Evolutionary conservation across 805 yeast genomes (phyloP).

Genomic region (Zygosaccharomyces siamensis): DNA sequence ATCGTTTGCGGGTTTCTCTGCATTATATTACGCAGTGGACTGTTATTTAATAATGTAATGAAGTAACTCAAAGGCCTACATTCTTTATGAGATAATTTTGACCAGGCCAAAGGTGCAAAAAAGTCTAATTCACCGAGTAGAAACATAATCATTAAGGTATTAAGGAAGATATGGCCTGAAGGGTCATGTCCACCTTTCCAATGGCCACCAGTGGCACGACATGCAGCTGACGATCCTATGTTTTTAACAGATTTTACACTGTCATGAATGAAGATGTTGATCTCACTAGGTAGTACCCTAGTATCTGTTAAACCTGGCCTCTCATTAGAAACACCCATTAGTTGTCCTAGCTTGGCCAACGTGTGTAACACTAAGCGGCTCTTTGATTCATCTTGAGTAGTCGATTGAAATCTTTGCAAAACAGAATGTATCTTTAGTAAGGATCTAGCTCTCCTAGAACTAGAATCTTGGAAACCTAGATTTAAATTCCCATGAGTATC

Average conservation of each 20-base stretch:
- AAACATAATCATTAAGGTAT: constrained; percentile 42
- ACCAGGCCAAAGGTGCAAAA: constrained; percentile 12
- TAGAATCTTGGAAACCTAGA: constrained; percentile 18
- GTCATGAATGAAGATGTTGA: constrained; percentile 17
- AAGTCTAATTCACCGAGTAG: constrained; percentile 54
- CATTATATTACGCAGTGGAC: constrained; percentile 13
- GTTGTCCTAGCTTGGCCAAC: constrained; percentile 9
- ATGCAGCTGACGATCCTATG: constrained; percentile 36
- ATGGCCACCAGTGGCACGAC: constrained; percentile 57
- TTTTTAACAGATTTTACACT: constrained; percentile 18
- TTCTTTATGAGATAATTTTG: constrained; percentile 2
- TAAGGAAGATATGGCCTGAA: constrained; percentile 83
- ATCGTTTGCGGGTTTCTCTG: constrained; percentile 7
- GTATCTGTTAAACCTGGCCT: neutral
- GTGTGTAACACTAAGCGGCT: constrained; percentile 4
- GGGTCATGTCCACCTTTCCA: constrained; percentile 95
- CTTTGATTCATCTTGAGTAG: constrained; percentile 1
- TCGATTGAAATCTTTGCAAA: constrained; percentile 1
- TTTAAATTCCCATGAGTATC: constrained; percentile 15
- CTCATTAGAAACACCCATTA: constrained; percentile 5
- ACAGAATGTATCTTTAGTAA: constrained; percentile 14
- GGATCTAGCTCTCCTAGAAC: constrained; percentile 15
- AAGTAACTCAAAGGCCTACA: neutral
- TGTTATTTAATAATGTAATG: constrained; percentile 11
- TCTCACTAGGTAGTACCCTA: constrained; percentile 10